Evolutionary conservation across 2,329 filamentous ascomycete species (phyloP).

Genomic region (Fusarium torreyae): DNA sequence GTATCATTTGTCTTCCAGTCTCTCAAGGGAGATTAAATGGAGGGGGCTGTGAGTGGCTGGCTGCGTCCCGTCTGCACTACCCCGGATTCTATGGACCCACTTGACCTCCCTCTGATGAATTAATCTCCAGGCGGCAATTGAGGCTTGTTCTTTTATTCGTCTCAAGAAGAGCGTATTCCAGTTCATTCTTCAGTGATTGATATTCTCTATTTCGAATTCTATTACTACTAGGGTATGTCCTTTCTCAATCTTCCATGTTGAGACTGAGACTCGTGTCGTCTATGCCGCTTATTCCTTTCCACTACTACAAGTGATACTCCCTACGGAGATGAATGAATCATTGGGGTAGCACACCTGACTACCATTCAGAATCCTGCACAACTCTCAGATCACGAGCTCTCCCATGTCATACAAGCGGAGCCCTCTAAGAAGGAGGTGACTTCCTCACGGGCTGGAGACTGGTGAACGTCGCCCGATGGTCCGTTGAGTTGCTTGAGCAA

Average conservation of each 20-base stretch:
- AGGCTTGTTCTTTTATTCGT: slow-evolving; percentile 5
- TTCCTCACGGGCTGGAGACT: slow-evolving; percentile 51
- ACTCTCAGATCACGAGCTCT: slow-evolving; percentile 4
- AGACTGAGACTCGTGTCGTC: background rate
- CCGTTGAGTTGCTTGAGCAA: slow-evolving; percentile 52
- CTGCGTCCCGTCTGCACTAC: slow-evolving; percentile 23
- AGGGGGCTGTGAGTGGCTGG: slow-evolving; percentile 42
- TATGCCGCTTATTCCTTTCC: background rate
- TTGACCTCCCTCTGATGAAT: background rate
- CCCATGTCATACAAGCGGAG: background rate
- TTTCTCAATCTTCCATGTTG: background rate
- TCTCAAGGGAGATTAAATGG: slow-evolving; percentile 2
- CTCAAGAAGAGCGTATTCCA: background rate
- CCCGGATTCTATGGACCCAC: slow-evolving; percentile 43
- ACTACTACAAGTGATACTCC: background rate
- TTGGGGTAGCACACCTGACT: slow-evolving; percentile 23
- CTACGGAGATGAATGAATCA: background rate
- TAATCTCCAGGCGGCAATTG: slow-evolving; percentile 15
- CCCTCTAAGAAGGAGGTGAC: slow-evolving; percentile 23
- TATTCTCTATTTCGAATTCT: slow-evolving; percentile 8
- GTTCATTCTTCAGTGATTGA: background rate
- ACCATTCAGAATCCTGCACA: slow-evolving; percentile 5
- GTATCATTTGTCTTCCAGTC: slow-evolving; percentile 10
- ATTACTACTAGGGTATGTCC: background rate
- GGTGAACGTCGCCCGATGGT: slow-evolving; percentile 50